Evolutionary conservation across 2,329 filamentous ascomycete species (phyloP).

Genomic region (Fusarium floridanum): DNA sequence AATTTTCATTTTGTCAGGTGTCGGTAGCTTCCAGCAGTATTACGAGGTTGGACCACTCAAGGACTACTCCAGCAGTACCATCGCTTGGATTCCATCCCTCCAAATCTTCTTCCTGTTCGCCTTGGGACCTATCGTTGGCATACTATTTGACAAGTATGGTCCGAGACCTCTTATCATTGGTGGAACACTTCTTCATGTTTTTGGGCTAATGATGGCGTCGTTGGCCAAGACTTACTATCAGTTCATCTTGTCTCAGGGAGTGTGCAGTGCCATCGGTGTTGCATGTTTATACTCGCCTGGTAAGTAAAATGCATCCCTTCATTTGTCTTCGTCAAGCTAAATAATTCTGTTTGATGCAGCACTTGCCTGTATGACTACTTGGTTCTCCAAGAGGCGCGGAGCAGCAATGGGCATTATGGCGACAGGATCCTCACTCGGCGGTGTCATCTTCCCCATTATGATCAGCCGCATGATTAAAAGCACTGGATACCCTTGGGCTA

Average conservation of each 20-base stretch:
- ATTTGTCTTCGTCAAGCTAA: neutral
- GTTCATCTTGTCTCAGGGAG: neutral
- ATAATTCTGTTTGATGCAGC: no score
- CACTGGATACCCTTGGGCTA: constrained; percentile 3
- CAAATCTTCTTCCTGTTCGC: neutral
- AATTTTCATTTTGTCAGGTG: no score
- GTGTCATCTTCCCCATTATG: constrained; percentile 23
- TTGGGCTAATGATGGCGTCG: neutral
- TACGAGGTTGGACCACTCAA: neutral
- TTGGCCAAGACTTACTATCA: neutral
- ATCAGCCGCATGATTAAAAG: constrained; percentile 5
- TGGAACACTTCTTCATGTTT: neutral
- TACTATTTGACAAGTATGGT: neutral
- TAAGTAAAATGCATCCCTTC: accelerated
- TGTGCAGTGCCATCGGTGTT: neutral
- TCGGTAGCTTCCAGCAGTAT: neutral
- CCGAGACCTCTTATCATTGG: neutral
- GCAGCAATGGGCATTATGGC: constrained; percentile 12
- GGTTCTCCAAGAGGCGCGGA: constrained; percentile 8
- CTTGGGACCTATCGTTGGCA: neutral
- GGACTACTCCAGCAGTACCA: neutral
- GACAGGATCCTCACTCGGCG: constrained; percentile 9
- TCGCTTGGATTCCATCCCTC: neutral
- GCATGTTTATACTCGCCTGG: neutral
- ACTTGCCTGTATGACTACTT: neutral